Conservation (phyloP, 2,329 filamentous ascomycete genomes). For the Thelonectria olida region DNA sequence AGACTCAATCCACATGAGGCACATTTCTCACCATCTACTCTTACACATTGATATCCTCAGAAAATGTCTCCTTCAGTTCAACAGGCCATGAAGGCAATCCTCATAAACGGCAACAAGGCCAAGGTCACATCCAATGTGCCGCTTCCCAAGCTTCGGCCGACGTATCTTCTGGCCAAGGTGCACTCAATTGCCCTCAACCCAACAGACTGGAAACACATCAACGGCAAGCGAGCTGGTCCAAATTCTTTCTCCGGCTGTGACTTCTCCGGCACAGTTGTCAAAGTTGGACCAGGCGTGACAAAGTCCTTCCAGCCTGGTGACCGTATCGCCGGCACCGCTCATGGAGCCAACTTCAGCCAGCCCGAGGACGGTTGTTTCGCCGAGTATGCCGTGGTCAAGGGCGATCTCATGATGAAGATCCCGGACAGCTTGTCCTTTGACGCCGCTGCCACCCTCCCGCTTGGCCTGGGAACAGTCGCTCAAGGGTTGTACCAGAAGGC, state of each 20-base stretch:
- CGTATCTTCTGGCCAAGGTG: background rate
- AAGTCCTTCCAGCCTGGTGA: constrained; percentile 56
- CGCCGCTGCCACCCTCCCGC: constrained; percentile 56
- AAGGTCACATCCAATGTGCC: background rate
- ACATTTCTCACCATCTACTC: too few relatives aligned
- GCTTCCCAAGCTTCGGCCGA: background rate
- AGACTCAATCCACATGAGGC: too few relatives aligned
- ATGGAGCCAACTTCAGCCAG: constrained; percentile 16
- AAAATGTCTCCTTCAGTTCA: background rate
- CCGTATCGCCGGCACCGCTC: constrained; percentile 45
- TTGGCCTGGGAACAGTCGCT: constrained; percentile 53
- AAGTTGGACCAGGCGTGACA: constrained; percentile 52
- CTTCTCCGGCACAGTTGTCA: constrained; percentile 57
- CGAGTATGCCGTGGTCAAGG: constrained; percentile 50
- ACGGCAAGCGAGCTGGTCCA: constrained; percentile 24
- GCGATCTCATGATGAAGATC: constrained; percentile 52
- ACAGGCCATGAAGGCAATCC: background rate
- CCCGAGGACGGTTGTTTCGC: constrained; percentile 50
- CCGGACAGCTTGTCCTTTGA: constrained; percentile 51
- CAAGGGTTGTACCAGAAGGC: constrained; percentile 57
- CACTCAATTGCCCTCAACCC: constrained; percentile 39
- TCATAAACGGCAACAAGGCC: background rate
- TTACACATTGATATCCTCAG: background rate
- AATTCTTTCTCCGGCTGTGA: constrained; percentile 53
- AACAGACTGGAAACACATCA: constrained; percentile 43